Evolutionary conservation across 495 filamentous ascomycete species (phyloP), one percentile per base, ranked within the genome.

Genomic region (Hypoxylon rickii): DNA sequence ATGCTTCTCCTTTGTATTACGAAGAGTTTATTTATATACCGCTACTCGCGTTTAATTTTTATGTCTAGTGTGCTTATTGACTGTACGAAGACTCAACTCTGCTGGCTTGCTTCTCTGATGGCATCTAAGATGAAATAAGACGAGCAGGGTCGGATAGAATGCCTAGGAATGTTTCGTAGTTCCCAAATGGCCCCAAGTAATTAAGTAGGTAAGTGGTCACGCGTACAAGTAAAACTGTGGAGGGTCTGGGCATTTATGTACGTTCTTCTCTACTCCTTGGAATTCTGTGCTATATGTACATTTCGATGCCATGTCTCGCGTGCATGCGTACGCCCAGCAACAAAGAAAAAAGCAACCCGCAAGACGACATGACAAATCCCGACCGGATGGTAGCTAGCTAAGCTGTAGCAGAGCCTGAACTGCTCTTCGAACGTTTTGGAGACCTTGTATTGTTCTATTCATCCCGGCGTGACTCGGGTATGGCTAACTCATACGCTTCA

Each of bases 1-100:
- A 63, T 53, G 45, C 52, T 62, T 36, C 41, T 51, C 48, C 48
- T 51, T 64, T 68, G 63, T 66, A 68, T 58, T 61, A 66, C 44
- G 54, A 49, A 46, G 41, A 61, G 56, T 66, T 57, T 57, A 36
- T 29, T 58, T 61, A 67, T 39, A 44, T 44, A 55, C 24, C 32
- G 16, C 55, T 38, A 33, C 29, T 44, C 36, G 36, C 18, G 44
- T 19, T 29, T 29, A 29, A 29, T 29, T 10, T 29, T 29, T 4
- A n/a, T n/a, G n/a, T n/a, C n/a, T n/a, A n/a, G n/a, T n/a, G n/a
- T n/a, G n/a, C n/a, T n/a, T n/a, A n/a, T n/a, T n/a, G n/a, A n/a
- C n/a, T n/a, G n/a, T n/a, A n/a, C n/a, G n/a, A n/a, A n/a, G n/a
- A n/a, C n/a, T n/a, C n/a, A n/a, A n/a, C n/a, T n/a, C n/a, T n/a